Conservation (phyloP, 305 asterid genomes). For the Solanum hybrid region DNA sequence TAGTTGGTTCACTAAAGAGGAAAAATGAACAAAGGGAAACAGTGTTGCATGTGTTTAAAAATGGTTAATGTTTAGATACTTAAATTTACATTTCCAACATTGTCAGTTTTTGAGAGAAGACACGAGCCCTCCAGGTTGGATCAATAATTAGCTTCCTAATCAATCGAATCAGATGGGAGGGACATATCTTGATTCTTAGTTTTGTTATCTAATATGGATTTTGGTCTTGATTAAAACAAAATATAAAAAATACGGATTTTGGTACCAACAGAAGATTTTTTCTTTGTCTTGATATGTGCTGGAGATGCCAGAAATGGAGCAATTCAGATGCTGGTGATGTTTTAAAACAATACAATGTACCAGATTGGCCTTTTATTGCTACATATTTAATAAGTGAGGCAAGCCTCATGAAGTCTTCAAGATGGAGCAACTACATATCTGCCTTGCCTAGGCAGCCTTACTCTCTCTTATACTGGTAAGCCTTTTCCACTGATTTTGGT, state of each 20-base stretch:
- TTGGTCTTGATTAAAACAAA: background rate
- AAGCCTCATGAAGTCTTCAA: constrained; percentile 49
- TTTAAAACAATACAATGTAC: constrained; percentile 54
- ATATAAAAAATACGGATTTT: background rate
- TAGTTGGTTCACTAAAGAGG: background rate
- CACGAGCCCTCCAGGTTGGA: background rate
- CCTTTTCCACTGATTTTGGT: constrained; percentile 12
- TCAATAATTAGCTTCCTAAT: background rate
- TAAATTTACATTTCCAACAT: background rate
- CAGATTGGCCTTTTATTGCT: constrained; percentile 94
- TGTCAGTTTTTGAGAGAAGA: background rate
- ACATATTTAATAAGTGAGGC: constrained; percentile 93
- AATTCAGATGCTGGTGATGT: constrained; percentile 62
- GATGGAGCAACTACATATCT: constrained; percentile 83
- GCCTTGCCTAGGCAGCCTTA: constrained; percentile 96
- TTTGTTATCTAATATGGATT: background rate
- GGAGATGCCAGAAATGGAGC: constrained; percentile 67
- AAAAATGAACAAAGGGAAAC: background rate
- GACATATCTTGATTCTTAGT: background rate
- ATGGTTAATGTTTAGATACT: background rate
- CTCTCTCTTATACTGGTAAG: constrained; percentile 89
- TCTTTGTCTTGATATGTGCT: constrained; percentile 10
- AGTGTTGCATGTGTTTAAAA: background rate
- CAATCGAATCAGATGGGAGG: background rate
- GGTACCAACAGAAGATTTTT: background rate